Evolutionary conservation across 202 grass and related monocot species (phyloP).

Genomic region (Brachypodium distachyon): DNA sequence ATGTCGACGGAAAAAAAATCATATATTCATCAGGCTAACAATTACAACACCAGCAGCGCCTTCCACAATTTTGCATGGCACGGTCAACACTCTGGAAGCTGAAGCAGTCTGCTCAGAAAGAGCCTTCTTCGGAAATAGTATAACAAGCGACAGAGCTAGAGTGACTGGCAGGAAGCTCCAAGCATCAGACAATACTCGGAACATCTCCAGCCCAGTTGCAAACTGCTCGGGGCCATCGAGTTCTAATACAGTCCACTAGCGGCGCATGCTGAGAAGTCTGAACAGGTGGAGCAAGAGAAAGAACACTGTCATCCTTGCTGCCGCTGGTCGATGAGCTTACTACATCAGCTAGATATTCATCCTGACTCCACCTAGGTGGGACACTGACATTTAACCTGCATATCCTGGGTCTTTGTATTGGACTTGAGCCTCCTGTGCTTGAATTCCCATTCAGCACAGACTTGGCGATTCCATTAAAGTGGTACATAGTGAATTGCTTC

Average conservation of each 20-base stretch:
- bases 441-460: constrained; percentile 65
- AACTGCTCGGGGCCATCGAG: constrained; percentile 69
- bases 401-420: constrained; percentile 74
- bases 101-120: constrained; percentile 12
- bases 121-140: constrained; percentile 19
- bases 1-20: not conserved
- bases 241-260: constrained; percentile 92
- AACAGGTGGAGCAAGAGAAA: constrained; percentile 55
- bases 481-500: constrained; percentile 89
- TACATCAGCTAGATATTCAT: constrained; percentile 87
- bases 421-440: constrained; percentile 38
- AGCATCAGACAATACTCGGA: constrained; percentile 85
- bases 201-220: constrained; percentile 90
- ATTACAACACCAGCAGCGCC: constrained; percentile 16
- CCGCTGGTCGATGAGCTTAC: constrained; percentile 42
- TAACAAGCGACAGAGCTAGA: constrained; percentile 3
- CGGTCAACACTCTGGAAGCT: not conserved
- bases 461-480: constrained; percentile 99
- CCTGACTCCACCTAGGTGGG: constrained; percentile 82
- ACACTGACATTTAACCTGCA: constrained; percentile 80
- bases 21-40: constrained; percentile 20
- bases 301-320: constrained; percentile 40
- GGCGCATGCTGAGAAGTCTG: constrained; percentile 78
- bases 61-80: not conserved
- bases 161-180: not conserved